Base-by-base conservation (phyloP, 1,139 yeast species). In the Saccharomyces hybrid region DNA sequence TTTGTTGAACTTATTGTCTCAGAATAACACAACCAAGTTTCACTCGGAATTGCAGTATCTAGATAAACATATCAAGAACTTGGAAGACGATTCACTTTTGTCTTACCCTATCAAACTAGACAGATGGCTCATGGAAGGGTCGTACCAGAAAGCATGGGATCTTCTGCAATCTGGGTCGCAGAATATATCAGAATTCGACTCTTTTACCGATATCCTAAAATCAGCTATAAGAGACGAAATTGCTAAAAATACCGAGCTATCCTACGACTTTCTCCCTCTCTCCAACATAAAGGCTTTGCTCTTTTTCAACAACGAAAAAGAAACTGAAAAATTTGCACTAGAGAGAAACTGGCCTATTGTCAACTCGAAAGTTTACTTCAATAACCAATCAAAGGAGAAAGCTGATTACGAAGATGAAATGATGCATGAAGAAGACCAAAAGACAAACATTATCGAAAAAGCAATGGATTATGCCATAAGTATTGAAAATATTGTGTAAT, bases 41-140 rank as follows among this genome's bases (percentile, higher is more conserved):
- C 97, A 93, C 71, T 84, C 90, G 38, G 96, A 89, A 69, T 75
- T 93, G 59, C 98, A 93, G 70, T 77, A 77, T 57, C 78, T 91
- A 61, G 80, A 78, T 62, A 79, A 79, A 64, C 68, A 73, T 44
- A 73, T 80, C 51, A 84, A 81, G 64, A 76, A 27, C 32, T 76
- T 82, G 49, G 88, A 83, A 59, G 72, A 73, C 42, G 88, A 84
- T 63, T 71, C 73, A 56, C 82, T 75, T 69, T 76, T 93, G 62
- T 80, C 82, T 53, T 90, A 90, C 70, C 98, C 99, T 28, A 84
- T 93, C 56, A 82, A 84, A 62, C 82, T 93, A 62, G 99, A 93
- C 70, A 85, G 89, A 62, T 88, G 95, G 84, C 80, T 93, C 61
- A 90, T 93, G 88, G 99, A 93, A 71, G 99, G 99, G 49, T 87